Evolutionary conservation across 176 grass and related monocot species (phyloP), one percentile per base, ranked within the genome.

Genomic region (Tillandsia fasciculata): DNA sequence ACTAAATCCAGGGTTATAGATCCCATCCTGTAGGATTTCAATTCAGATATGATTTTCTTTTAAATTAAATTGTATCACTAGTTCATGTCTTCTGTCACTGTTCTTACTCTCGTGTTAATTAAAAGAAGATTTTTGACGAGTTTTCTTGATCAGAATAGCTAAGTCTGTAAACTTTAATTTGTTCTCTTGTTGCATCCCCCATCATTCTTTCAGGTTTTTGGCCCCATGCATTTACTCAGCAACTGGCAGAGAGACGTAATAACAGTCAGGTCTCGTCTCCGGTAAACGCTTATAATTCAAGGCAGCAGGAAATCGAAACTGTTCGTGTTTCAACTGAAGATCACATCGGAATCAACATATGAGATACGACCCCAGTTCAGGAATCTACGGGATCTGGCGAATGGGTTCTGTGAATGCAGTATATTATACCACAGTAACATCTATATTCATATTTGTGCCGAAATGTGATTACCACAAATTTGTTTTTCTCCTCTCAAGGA

Each of bases 201-300:
- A n/a, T n/a, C n/a, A n/a, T 12, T 82, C 2, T 76, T 79, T n/a
- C 76, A 87, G 84, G 84, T 10, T 64, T 87, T 65, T 87, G 84
- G 79, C 79, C 84, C 72, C 79, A 82, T 11, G 76, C 79, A 3
- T 78, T 75, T 51, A 74, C 71, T 33, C 75, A 49, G 67, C 76
- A 87, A 53, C 72, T 0, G 79, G 78, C 29, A 28, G 63, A 14
- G 75, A 51, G 63, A 76, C 9, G 24, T 72, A 79, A 57, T 63
- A 53, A 18, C 72, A 75, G 26, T 28, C 59, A 47, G 54, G 20
- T 11, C 24, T 10, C 49, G 47, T 27, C 47, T 48, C 61, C 50
- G 51, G 10, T 72, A 23, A 61, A 61, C 56, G 15, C 56, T 20
- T 76, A 14, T 12, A 75, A 67, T 68, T 79, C 66, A 10, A 23